Evolutionary conservation across 768 basidiomycete genomes (phyloP), one percentile per base, ranked within the genome.

Genomic region (Auriscalpium microsporum): DNA sequence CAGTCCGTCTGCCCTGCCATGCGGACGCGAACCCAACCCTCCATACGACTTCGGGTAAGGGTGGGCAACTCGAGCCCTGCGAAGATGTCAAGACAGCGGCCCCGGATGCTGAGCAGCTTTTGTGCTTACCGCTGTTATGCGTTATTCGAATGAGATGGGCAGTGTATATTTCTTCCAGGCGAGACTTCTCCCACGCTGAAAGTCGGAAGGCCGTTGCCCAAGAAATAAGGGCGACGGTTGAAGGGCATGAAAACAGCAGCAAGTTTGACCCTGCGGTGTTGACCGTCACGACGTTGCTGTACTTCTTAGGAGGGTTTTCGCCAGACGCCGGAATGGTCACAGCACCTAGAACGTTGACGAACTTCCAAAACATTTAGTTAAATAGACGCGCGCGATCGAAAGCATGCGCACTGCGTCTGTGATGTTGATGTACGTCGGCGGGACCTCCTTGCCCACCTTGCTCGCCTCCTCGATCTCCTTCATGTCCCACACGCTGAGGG

Each of bases 1-100:
- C 95, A 98, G 62, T 96, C 93, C 0, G 90, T 94, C 63, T 94
- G 92, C n/a, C 95, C 94, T n/a, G 94, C 87, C 40, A 97, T 76
- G 46, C 95, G 85, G 47, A 93, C 78, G 62, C 86, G 81, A 16
- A 92, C 87, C 89, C 90, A 94, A 1, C 94, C 95, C 68, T 97
- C 94, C 75, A 93, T 79, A 56, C 80, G 79, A 9, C 90, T 86
- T 48, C 80, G 78, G 10, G 80, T 68, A 2, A 94, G 77, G 8
- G 87, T 82, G 2, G 78, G 81, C 2, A 82, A 74, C 33, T 79
- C 78, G 45, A 71, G 73, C 55, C 77, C 77, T 73, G 36, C 9
- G 44, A 4, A 35, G 13, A 52, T 52, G 56, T 36, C 52, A 48
- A 33, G 50, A 54, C 14, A 10, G 37, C 28, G 48, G 14, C 45